These are phyloP conservation scores for Encephalitozoon romaleae DNA, from an alignment of 371 early-diverging fungal species.

Conservation along the genomic window DNA sequence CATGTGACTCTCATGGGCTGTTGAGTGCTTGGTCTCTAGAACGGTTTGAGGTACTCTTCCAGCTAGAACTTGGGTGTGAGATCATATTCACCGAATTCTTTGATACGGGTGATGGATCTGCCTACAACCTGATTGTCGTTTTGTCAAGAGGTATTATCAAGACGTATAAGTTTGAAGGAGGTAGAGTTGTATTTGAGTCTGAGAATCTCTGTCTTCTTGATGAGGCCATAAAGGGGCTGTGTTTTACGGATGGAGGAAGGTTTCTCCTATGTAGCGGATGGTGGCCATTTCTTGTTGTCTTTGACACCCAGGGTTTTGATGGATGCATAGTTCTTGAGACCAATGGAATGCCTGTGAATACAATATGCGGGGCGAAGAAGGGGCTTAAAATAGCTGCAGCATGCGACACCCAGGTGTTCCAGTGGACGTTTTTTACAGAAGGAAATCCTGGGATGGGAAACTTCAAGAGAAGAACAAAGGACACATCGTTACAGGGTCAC, in stretches of 20 bases:
- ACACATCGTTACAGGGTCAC: constrained; percentile 8
- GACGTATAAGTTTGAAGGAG: constrained; percentile 12
- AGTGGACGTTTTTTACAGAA: constrained; percentile 33
- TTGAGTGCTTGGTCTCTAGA: constrained; percentile 46
- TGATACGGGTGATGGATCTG: not conserved
- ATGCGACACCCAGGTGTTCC: constrained; percentile 14
- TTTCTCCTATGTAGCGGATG: constrained; percentile 53
- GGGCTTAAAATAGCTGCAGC: constrained; percentile 50
- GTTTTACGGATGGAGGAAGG: constrained; percentile 58
- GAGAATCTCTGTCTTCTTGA: constrained; percentile 38
- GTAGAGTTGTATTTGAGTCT: constrained; percentile 18
- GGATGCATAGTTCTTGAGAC: constrained; percentile 57
- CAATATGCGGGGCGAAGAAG: constrained; percentile 54
- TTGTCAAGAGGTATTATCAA: constrained; percentile 36
- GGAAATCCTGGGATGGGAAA: constrained; percentile 23
- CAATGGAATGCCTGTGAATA: constrained; percentile 38
- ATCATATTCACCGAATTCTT: constrained; percentile 57
- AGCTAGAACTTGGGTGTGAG: constrained; percentile 8
- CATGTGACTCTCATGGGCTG: constrained; percentile 54
- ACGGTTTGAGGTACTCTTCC: constrained; percentile 8
- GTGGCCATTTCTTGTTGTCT: constrained; percentile 57
- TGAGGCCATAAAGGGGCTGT: constrained; percentile 50
- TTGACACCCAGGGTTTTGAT: constrained; percentile 45
- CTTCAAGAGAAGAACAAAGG: constrained; percentile 27
- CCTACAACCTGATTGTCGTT: constrained; percentile 42